Percentiles rank a stretch among this genome's conserved stretches.
These are phyloP conservation scores for Lasiodiplodia gonubiensis DNA, from an alignment of 2,329 filamentous ascomycete genomes.

Conservation along the genomic window DNA sequence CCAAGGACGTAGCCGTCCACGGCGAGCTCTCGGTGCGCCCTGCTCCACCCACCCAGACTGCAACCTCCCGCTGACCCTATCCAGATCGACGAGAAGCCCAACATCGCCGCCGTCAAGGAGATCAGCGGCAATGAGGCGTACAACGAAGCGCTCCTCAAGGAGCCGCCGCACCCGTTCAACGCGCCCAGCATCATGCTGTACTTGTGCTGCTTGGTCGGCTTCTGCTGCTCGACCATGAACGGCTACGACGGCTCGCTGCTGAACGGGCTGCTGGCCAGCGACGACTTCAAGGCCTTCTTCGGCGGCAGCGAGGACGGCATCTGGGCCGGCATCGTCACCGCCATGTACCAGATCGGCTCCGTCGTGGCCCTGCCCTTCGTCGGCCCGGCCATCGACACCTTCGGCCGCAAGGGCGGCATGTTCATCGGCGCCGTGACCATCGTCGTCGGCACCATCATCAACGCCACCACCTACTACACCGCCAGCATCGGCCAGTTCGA, in stretches of 20 bases:
- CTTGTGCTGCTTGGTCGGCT: slow-evolving; percentile 31
- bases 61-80: background rate
- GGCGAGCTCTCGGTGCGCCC: slow-evolving; percentile 6
- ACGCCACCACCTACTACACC: slow-evolving; percentile 47
- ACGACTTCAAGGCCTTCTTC: slow-evolving; percentile 53
- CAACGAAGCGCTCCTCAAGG: slow-evolving; percentile 61
- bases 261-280: slow-evolving; percentile 55
- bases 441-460: slow-evolving; percentile 57
- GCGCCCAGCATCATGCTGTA: slow-evolving; percentile 35
- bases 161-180: slow-evolving; percentile 48
- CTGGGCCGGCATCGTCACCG: slow-evolving; percentile 55
- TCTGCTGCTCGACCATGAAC: slow-evolving; percentile 44
- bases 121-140: slow-evolving; percentile 61
- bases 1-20: slow-evolving; percentile 16
- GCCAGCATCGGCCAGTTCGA: slow-evolving; percentile 59
- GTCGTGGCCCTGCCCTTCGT: slow-evolving; percentile 52
- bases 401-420: slow-evolving; percentile 55
- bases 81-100: slow-evolving; percentile 23
- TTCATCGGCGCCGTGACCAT: slow-evolving; percentile 62
- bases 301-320: slow-evolving; percentile 48
- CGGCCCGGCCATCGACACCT: slow-evolving; percentile 53
- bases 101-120: slow-evolving; percentile 45
- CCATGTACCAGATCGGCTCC: slow-evolving; percentile 57
- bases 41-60: background rate
- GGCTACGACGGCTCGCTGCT: slow-evolving; percentile 58